phyloP scores from a whole-genome alignment of 352 stramenopile genomes.

The Pythium brachiatum region DNA sequence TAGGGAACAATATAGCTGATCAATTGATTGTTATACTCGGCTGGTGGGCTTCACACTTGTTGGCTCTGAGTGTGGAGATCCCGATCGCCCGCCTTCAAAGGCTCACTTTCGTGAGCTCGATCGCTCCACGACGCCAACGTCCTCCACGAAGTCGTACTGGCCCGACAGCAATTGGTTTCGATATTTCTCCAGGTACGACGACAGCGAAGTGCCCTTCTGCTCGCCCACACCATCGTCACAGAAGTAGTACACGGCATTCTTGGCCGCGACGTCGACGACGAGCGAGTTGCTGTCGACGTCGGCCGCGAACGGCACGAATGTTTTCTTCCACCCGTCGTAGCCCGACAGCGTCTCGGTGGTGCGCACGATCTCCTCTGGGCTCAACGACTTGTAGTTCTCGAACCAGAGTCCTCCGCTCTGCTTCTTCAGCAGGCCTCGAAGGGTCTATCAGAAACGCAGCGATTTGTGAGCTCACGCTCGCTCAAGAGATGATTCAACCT shows the following conservation, averaged over 20 bases:
- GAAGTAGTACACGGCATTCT: constrained; percentile 69
- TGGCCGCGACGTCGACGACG: constrained; percentile 46
- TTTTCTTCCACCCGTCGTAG: constrained; percentile 53
- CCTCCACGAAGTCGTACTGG: constrained; percentile 82
- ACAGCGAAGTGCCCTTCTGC: constrained; percentile 48
- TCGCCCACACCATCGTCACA: constrained; percentile 56
- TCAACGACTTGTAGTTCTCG: constrained; percentile 77
- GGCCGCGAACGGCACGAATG: constrained; percentile 67
- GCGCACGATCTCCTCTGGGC: constrained; percentile 57
- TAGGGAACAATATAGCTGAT: constrained; percentile 21
- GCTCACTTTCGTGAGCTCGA: constrained; percentile 56
- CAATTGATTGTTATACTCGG: constrained; percentile 14
- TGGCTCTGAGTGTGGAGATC: neutral
- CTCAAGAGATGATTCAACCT: neutral
- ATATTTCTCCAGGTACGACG: constrained; percentile 76
- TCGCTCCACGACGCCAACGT: constrained; percentile 77
- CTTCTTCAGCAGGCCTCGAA: constrained; percentile 65
- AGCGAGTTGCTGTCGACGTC: constrained; percentile 70
- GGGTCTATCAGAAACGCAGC: constrained; percentile 28
- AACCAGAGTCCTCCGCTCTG: constrained; percentile 84
- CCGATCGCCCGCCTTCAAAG: no score
- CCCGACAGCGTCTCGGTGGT: constrained; percentile 44
- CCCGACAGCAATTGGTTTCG: constrained; percentile 78
- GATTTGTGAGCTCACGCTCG: neutral
- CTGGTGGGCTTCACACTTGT: neutral